Evolutionary conservation across 163 green algal genomes (phyloP), one percentile per base, ranked within the genome.

Genomic region (Trebouxia gelatinosa): DNA sequence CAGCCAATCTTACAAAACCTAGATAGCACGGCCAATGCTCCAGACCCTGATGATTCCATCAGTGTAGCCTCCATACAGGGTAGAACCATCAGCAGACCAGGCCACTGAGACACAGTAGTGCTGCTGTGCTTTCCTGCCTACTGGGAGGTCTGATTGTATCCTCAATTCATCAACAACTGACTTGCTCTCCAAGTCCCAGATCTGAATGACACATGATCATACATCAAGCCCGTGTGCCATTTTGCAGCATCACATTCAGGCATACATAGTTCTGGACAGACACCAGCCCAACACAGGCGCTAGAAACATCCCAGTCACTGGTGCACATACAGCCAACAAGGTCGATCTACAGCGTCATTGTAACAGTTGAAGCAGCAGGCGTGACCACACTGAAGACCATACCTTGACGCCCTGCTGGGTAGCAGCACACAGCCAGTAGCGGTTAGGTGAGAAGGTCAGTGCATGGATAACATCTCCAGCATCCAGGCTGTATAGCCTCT

Each of bases 121-220:
- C 58, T 89, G 74, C 80, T 89, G 85, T 57, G 92, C 90, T 87
- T 97, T 97, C 87, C 94, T 94, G 83, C 85, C 88, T 61, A 83
- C 81, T 65, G 85, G 80, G n/a, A n/a, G n/a, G 64, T 83, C 86
- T 80, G 97, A 97, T 70, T 99, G 94, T 9, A 95, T 94, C 76
- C 87, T 86, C 80, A 98, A 88, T 85, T 98, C 93, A 74, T 98
- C 95, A 13, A 99, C 96, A 32, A 97, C 87, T 76, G 80, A 92
- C 94, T 99, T 99, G 91, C 83, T 96, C 92, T 99, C 96, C 50
- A 99, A 88, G 86, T 99, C 96, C 96, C 96, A 99, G 85, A 99
- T 98, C 94, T 94, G 93, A 58, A 68, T 16, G n/a, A n/a, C n/a
- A n/a, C n/a, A n/a, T n/a, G n/a, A n/a, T n/a, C n/a, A n/a, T n/a